A percentile compares a stretch with the other conserved stretches of the same genome.
These are phyloP conservation scores for Dendrobium nobile DNA, from an alignment of 106 monocot genomes.

Conservation along the genomic window DNA sequence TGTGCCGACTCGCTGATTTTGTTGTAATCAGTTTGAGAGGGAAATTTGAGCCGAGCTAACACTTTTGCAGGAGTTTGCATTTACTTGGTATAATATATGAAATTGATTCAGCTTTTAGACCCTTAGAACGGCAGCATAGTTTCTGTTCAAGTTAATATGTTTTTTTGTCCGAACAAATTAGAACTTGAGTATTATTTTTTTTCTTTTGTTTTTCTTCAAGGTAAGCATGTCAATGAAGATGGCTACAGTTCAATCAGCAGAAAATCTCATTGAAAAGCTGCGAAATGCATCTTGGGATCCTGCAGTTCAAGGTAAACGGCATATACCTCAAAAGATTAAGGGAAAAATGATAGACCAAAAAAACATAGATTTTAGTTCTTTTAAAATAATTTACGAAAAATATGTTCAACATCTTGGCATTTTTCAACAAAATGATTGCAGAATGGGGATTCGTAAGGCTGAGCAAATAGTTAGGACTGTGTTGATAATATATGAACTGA, in stretches of 20 bases:
- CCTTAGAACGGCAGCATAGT: background rate
- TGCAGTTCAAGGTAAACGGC: slow-evolving; percentile 66
- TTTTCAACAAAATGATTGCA: background rate
- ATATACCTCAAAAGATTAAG: background rate
- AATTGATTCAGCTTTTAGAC: background rate
- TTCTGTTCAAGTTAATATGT: background rate
- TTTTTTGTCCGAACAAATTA: background rate
- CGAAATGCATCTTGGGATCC: slow-evolving; percentile 92
- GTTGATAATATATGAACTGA: background rate
- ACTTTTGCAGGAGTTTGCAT: background rate
- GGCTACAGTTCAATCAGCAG: slow-evolving; percentile 80
- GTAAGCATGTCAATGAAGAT: slow-evolving; percentile 98
- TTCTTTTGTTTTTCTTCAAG: slow-evolving; percentile 24
- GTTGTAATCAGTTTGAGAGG: background rate
- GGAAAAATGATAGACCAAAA: background rate
- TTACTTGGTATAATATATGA: background rate
- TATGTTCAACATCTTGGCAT: background rate
- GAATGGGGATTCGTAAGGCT: background rate
- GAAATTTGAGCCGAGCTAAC: background rate
- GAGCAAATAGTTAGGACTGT: background rate
- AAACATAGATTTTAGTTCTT: background rate
- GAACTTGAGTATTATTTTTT: background rate
- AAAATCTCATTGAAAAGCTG: slow-evolving; percentile 87
- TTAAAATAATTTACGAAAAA: background rate
- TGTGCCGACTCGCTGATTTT: background rate